Percentiles rank a stretch among this genome's conserved stretches.
phyloP scores from a whole-genome alignment of 768 basidiomycete species.

The Boletus rex-veris region DNA sequence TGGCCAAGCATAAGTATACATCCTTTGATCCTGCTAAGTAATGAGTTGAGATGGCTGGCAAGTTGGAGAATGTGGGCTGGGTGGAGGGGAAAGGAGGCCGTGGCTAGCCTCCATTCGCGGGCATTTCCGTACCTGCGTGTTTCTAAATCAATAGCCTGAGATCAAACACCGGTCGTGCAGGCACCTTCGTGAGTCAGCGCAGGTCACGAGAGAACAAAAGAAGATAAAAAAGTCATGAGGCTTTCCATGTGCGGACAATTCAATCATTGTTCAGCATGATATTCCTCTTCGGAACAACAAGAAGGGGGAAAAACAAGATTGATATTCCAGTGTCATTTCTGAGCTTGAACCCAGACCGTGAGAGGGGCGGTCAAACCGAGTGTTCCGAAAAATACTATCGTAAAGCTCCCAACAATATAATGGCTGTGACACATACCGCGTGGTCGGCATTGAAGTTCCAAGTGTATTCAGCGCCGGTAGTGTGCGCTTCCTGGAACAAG shows the following conservation, averaged over 20 bases:
- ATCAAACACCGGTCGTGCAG: constrained; percentile 5
- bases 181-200: constrained; percentile 14
- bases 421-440: constrained; percentile 11
- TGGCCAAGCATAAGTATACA: neutral
- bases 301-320: neutral
- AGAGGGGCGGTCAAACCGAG: constrained; percentile 6
- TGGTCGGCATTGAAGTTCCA: constrained; percentile 2
- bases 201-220: neutral
- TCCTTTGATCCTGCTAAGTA: neutral
- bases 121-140: constrained; percentile 13
- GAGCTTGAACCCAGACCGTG: constrained; percentile 14
- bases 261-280: neutral
- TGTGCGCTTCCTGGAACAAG: constrained; percentile 16
- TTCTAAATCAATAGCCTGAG: constrained; percentile 1
- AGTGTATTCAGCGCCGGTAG: neutral
- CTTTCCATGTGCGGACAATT: constrained; percentile 3
- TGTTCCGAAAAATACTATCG: neutral
- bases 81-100: constrained; percentile 2
- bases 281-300: neutral
- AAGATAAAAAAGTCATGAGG: neutral
- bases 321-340: constrained; percentile 4
- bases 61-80: neutral
- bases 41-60: neutral
- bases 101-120: constrained; percentile 6
- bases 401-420: neutral